These are phyloP conservation scores for Thuja plicata DNA, from an alignment of 83 land plant species.

Conservation along the genomic window DNA sequence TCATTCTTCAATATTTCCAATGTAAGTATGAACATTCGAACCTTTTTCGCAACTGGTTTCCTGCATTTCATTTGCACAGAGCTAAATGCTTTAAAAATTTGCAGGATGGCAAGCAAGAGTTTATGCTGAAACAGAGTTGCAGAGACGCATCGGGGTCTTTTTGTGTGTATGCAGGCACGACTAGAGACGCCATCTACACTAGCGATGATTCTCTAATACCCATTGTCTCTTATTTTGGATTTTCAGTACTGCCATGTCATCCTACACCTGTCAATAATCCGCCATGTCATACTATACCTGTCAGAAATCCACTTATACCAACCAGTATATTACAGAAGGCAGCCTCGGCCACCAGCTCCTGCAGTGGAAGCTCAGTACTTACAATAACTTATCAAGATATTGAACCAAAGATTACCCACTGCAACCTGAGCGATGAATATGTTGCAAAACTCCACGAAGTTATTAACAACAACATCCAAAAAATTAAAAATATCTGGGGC, in stretches of 20 bases:
- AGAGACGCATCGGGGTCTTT: conserved; percentile 64
- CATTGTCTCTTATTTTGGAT: conserved; percentile 58
- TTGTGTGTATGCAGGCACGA: conserved; percentile 62
- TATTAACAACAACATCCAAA: conserved; percentile 63
- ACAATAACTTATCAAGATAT: conserved; percentile 69
- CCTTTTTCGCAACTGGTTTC: not conserved
- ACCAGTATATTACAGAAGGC: not conserved
- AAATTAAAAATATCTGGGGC: conserved; percentile 60
- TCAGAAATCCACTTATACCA: not conserved
- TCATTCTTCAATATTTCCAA: conserved; percentile 42
- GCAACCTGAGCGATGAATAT: conserved; percentile 51
- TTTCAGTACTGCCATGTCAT: conserved; percentile 43
- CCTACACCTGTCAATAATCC: too few species aligned
- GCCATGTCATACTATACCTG: conserved; percentile 32
- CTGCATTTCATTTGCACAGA: not conserved
- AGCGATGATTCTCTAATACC: conserved; percentile 72
- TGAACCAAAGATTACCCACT: conserved; percentile 54
- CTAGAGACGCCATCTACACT: conserved; percentile 51
- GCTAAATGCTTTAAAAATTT: not conserved
- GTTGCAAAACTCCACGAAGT: conserved; percentile 61
- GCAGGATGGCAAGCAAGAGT: conserved; percentile 54
- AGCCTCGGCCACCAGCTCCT: conserved; percentile 20
- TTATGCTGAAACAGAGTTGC: conserved; percentile 80
- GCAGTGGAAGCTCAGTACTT: conserved; percentile 45
- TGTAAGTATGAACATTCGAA: conserved; percentile 32